Percentiles rank a stretch among this genome's conserved stretches.
These are phyloP conservation scores for Trichoderma parareesei DNA, from an alignment of 495 filamentous ascomycete genomes.

Conservation along the genomic window DNA sequence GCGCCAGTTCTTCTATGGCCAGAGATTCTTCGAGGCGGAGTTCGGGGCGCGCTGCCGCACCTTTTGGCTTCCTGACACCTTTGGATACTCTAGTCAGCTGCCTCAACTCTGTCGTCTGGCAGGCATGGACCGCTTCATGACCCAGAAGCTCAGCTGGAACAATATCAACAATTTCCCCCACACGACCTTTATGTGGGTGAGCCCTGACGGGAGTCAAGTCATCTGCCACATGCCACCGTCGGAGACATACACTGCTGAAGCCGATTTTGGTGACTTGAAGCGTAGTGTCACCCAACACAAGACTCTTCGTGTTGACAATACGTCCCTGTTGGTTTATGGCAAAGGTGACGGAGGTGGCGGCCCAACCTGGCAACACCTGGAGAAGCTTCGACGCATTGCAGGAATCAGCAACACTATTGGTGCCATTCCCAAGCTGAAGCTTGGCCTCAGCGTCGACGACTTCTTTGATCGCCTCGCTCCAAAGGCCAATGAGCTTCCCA, in stretches of 20 bases:
- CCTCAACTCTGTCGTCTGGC: constrained; percentile 86
- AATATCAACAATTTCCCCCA: constrained; percentile 99
- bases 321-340: constrained; percentile 84
- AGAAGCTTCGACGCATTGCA: constrained; percentile 91
- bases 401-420: constrained; percentile 86
- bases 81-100: constrained; percentile 91
- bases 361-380: constrained; percentile 85
- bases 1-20: constrained; percentile 91
- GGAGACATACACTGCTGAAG: constrained; percentile 90
- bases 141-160: constrained; percentile 88
- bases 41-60: constrained; percentile 85
- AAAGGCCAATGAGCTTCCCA: constrained; percentile 71
- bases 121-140: constrained; percentile 94
- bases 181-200: constrained; percentile 97
- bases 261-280: constrained; percentile 91
- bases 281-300: constrained; percentile 90
- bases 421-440: constrained; percentile 72
- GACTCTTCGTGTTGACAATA: constrained; percentile 82
- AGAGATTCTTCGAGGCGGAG: constrained; percentile 86
- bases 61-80: constrained; percentile 97
- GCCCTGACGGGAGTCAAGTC: constrained; percentile 89
- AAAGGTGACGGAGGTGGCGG: constrained; percentile 95
- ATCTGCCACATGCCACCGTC: constrained; percentile 93
- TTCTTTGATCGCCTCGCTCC: constrained; percentile 82
- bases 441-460: constrained; percentile 91